Conservation (phyloP, 805 yeast species). For the Danielia reshetovae region DNA sequence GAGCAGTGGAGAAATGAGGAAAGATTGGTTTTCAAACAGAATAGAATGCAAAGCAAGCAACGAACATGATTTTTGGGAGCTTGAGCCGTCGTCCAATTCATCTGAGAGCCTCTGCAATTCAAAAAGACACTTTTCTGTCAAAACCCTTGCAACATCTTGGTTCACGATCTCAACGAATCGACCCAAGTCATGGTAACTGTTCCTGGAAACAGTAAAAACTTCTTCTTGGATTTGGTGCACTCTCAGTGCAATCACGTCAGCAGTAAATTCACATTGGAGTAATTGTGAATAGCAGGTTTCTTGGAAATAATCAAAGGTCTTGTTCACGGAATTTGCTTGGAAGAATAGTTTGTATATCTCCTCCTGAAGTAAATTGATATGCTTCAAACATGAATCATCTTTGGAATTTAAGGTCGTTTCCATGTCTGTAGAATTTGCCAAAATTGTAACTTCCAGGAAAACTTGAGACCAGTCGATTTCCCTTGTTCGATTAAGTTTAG, state of each 20-base stretch:
- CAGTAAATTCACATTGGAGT: slow-evolving; percentile 3
- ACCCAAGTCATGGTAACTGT: slow-evolving; percentile 14
- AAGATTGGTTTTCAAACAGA: slow-evolving; percentile 30
- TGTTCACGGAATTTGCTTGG: slow-evolving; percentile 8
- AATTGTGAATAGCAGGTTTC: slow-evolving; percentile 4
- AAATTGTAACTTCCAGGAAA: slow-evolving; percentile 5
- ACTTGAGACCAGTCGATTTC: slow-evolving; percentile 10
- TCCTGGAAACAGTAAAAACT: slow-evolving; percentile 1
- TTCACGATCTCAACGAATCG: slow-evolving; percentile 21
- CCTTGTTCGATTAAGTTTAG: slow-evolving; percentile 7
- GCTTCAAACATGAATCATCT: slow-evolving; percentile 24
- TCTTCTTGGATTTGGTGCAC: slow-evolving; percentile 4
- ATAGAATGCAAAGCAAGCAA: slow-evolving; percentile 28
- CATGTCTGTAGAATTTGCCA: slow-evolving; percentile 33
- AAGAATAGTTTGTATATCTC: slow-evolving; percentile 17
- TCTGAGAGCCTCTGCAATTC: slow-evolving; percentile 7
- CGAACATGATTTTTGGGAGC: neutral
- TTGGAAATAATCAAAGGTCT: slow-evolving; percentile 2
- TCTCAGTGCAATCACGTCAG: slow-evolving; percentile 1
- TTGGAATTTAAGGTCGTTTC: slow-evolving; percentile 29
- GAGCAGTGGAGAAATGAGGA: slow-evolving; percentile 40
- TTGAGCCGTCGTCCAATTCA: slow-evolving; percentile 1
- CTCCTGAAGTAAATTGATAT: slow-evolving; percentile 23
- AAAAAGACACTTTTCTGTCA: slow-evolving; percentile 18
- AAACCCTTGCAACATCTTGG: slow-evolving; percentile 17